These are phyloP conservation scores for Taphrina populina DNA, from an alignment of 1,139 yeast genomes.

Conservation along the genomic window DNA sequence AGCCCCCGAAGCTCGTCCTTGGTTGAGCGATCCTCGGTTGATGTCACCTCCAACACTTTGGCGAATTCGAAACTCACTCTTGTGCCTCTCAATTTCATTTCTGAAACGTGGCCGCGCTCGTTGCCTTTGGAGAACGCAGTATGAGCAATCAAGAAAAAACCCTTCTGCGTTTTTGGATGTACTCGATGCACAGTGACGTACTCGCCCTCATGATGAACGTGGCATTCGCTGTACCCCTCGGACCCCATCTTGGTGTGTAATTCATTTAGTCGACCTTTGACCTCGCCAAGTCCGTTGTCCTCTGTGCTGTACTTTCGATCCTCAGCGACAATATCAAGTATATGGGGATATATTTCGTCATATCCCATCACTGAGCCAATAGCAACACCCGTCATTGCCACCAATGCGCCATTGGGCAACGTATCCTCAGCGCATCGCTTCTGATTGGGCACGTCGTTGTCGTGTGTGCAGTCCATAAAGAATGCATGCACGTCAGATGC, in stretches of 20 bases:
- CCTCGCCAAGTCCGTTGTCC: conserved; percentile 68
- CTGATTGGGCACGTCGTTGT: conserved; percentile 83
- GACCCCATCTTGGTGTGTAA: conserved; percentile 69
- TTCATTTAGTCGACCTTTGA: conserved; percentile 59
- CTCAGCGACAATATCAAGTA: conserved; percentile 81
- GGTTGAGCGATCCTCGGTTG: conserved; percentile 53
- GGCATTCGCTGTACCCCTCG: conserved; percentile 79
- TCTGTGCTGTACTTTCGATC: conserved; percentile 58
- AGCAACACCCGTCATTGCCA: conserved; percentile 88
- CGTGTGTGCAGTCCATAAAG: conserved; percentile 97
- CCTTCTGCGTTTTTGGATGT: conserved; percentile 79
- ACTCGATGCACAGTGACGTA: conserved; percentile 86
- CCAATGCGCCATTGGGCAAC: conserved; percentile 89
- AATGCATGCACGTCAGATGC: conserved; percentile 82
- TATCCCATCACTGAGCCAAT: conserved; percentile 93
- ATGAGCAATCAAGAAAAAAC: conserved; percentile 85
- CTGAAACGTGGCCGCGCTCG: conserved; percentile 52
- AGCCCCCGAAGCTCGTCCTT: conserved; percentile 56
- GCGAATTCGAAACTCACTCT: conserved; percentile 62
- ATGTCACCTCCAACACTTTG: conserved; percentile 53
- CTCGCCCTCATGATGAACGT: conserved; percentile 90
- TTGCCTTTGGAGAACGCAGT: conserved; percentile 59
- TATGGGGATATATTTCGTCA: conserved; percentile 83
- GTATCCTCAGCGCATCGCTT: conserved; percentile 93
- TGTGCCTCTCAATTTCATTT: conserved; percentile 66